These are phyloP conservation scores for Gymnopilus dilepis DNA, from an alignment of 768 basidiomycete species.

Conservation along the genomic window DNA sequence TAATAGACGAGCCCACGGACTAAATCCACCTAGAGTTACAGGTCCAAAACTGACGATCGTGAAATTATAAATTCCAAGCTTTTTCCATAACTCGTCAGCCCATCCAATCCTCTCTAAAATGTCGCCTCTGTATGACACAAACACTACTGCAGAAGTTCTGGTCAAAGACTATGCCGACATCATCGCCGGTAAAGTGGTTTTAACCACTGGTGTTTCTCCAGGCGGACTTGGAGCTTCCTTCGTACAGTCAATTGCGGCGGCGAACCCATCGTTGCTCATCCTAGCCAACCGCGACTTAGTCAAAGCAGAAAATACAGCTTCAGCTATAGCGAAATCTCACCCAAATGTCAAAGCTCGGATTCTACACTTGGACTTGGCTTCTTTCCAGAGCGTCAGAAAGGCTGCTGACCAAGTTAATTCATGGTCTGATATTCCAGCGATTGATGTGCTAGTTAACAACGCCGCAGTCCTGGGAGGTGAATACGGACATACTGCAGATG, in stretches of 20 bases:
- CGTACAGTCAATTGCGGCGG: not conserved
- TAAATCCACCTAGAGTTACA: too few relatives aligned
- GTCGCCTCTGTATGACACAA: not conserved
- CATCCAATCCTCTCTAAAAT: not conserved
- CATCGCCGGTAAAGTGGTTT: not conserved
- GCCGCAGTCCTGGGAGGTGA: not conserved
- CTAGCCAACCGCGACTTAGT: not conserved
- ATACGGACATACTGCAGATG: not conserved
- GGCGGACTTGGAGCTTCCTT: not conserved
- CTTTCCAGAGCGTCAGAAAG: not conserved
- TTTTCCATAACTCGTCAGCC: too few relatives aligned
- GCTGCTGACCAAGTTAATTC: not conserved
- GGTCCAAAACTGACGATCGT: too few relatives aligned
- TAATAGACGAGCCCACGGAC: too few relatives aligned
- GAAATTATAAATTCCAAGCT: too few relatives aligned
- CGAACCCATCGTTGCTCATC: not conserved
- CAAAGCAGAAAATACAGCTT: not conserved
- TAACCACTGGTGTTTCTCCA: conserved; percentile 1
- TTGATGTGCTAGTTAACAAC: not conserved
- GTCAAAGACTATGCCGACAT: not conserved
- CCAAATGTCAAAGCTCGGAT: not conserved
- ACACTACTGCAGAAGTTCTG: not conserved
- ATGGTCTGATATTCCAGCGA: not conserved
- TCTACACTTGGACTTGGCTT: not conserved
- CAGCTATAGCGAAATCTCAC: not conserved